Percentiles rank a stretch among this genome's conserved stretches.
Conservation (phyloP, 257 asterid species). For the Solanum virginianum region DNA sequence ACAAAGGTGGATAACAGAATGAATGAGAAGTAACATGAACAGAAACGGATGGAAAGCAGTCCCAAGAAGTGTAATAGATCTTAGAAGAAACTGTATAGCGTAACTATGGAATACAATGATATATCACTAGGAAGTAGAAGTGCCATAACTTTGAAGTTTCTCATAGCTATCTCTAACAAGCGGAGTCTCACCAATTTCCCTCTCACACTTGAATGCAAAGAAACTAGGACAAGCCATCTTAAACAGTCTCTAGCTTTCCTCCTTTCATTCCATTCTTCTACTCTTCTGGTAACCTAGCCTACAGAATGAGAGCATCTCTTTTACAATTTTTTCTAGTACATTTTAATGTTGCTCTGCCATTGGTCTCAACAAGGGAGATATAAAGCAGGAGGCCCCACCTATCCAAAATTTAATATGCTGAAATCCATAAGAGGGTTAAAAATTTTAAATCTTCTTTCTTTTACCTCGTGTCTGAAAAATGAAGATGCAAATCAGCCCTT, state of each 20-base stretch:
- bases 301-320: not conserved
- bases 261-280: not conserved
- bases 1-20: not conserved
- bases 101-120: not conserved
- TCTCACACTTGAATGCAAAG: not conserved
- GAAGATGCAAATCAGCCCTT: not conserved
- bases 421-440: not conserved
- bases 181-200: not conserved
- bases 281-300: not conserved
- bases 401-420: not conserved
- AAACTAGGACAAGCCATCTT: not conserved
- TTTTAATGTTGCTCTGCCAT: not conserved
- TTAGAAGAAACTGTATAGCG: not conserved
- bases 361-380: not conserved
- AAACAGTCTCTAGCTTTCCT: not conserved
- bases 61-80: not conserved
- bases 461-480: not conserved
- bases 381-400: not conserved
- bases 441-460: not conserved
- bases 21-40: not conserved
- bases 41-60: not conserved
- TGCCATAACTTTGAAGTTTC: not conserved
- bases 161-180: not conserved
- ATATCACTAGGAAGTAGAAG: not conserved
- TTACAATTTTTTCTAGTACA: not conserved